Base-by-base conservation (phyloP, 1,284 basidiomycete species). In the Amylostereum areolatum region DNA sequence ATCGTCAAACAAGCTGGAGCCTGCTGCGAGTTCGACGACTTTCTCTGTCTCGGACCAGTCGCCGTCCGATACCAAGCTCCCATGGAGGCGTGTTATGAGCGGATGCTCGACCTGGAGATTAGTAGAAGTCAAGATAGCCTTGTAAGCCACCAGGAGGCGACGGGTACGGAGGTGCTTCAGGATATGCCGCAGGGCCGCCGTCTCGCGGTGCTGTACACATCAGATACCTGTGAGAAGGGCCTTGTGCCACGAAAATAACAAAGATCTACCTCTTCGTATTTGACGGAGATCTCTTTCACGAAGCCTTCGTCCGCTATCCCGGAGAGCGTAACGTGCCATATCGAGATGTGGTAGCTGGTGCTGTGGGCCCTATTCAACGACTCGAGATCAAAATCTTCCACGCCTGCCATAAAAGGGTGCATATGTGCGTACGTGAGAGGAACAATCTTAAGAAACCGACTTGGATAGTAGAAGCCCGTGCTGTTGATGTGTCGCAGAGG, bases 81-180 rank as follows among this genome's bases (percentile, higher is more conserved):
- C 71, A 58, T 90, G 80, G 3, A 92, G 68, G 12, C 78, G 65
- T 0, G 85, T 84, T 43, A 90, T 63, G 12, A 85, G 70, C 1
- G 89, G 85, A 53, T 90, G 84, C 59, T 92, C 90, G 12, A 85
- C 66, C 48, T 74, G 72, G 6, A 83, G 62, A 10, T 74, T 73
- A 4, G 81, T 75, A 32, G 78, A 75, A 12, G 74, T 63, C 29
- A 87, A 68, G 46, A 90, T 80, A 28, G 76, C 66, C 45, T 77
- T 71, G 60, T 80, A 89, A 1, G 88, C 80, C 0, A 81, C 74
- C 36, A 89, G 69, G 46, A 90, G 76, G 12, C 86, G 81, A 32
- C 85, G 77, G 62, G 87, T 81, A 42, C 90, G 81, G 34, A 92
- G 78, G 58, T 91, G 84, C 58, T 91, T 92, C 49, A 92, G 74